These are phyloP conservation scores for Eucalyptus paniculata DNA, from an alignment of 345 rosid species.

Conservation along the genomic window DNA sequence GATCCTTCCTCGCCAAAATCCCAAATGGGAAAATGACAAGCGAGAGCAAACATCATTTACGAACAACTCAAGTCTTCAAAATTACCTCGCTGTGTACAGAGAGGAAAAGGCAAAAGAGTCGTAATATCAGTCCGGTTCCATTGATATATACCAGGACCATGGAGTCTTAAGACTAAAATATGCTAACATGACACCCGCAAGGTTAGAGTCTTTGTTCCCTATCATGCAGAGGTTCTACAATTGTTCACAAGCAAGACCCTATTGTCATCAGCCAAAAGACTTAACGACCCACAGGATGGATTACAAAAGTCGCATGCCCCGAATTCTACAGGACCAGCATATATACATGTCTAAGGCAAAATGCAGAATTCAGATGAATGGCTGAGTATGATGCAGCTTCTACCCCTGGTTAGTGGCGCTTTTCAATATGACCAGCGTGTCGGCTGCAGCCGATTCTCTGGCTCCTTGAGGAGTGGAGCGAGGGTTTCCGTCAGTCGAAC, in stretches of 20 bases:
- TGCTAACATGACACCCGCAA: neutral
- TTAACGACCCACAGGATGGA: neutral
- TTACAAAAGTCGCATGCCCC: neutral
- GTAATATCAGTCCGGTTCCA: neutral
- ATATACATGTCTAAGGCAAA: neutral
- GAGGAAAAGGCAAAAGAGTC: neutral
- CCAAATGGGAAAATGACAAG: neutral
- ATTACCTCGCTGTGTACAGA: neutral
- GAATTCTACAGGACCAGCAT: neutral
- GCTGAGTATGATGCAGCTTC: neutral
- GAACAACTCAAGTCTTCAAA: neutral
- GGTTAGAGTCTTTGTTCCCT: neutral
- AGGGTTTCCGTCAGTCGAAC: neutral
- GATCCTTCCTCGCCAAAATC: neutral
- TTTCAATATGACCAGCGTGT: neutral
- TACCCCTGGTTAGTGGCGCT: neutral
- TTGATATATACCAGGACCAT: neutral
- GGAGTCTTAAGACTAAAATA: neutral
- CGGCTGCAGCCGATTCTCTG: neutral
- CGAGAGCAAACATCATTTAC: neutral
- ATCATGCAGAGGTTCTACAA: neutral
- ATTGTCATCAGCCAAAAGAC: neutral
- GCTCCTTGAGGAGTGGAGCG: neutral
- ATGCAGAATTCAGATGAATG: neutral
- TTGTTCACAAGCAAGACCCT: neutral